Evolutionary conservation across 2,329 filamentous ascomycete genomes (phyloP), one percentile per base, ranked within the genome.

Genomic region (Rachicladosporium sp.): DNA sequence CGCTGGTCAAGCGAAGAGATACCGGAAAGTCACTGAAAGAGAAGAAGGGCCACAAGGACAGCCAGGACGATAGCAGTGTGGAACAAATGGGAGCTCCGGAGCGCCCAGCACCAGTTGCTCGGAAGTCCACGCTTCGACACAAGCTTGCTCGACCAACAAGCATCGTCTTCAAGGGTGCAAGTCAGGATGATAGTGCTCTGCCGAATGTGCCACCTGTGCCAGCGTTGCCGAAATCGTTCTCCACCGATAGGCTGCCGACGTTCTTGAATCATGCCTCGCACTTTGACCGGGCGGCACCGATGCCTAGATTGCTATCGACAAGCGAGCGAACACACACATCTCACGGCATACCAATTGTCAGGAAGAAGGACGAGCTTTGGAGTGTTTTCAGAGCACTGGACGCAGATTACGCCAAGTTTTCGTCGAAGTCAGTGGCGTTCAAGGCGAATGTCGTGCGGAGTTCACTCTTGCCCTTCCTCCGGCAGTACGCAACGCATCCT

Each of bases 381-480:
- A 73, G 69, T 27, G 68, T 73, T 10, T 85, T 83, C 54, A 71
- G 78, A 40, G 67, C 67, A n/a, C 63, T 85, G 19, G 80, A 84
- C 48, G 74, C 69, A 30, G 80, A 83, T 54, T 78, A 71, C 51
- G 70, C 78, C 50, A 82, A 81, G 69, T 93, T 93, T 51, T 73
- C 79, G 46, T 69, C 75, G 42, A 93, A 87, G 60, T 76, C 79
- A 29, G 82, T 71, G 50, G 68, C 79, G 1, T 67, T 87, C 49
- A 87, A 86, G 55, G 82, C 85, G 46, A 79, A 77, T 46, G 73
- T 88, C 34, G 73, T 94, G 41, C 78, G 86, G 29, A 71, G 70
- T 6, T 70, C 74, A 1, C 68, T 94, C 3, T 61, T 93, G 11
- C 83, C 86, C 0, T 93, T 94, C 51, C 64, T 95, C 33, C 73